phyloP scores from a whole-genome alignment of 2,329 filamentous ascomycete species.

The Dactylellina cionopaga region DNA sequence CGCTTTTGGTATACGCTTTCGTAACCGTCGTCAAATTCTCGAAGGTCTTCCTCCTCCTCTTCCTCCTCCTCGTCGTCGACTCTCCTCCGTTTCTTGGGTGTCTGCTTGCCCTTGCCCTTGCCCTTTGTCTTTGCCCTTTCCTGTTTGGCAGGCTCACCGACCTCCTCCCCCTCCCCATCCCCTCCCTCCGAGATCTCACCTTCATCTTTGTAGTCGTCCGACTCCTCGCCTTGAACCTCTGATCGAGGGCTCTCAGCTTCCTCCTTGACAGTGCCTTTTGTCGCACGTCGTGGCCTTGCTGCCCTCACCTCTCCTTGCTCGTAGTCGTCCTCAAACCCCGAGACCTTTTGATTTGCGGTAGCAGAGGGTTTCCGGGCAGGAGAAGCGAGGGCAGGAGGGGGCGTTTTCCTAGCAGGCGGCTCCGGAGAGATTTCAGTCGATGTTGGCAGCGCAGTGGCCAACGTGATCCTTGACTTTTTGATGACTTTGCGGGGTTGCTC shows the following conservation, averaged over 20 bases:
- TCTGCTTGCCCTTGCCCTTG: slow-evolving; percentile 56
- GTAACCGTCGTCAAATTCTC: slow-evolving; percentile 85
- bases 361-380: slow-evolving; percentile 18
- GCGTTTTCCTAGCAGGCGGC: background rate
- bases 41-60: slow-evolving; percentile 68
- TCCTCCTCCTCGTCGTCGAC: slow-evolving; percentile 64
- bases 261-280: slow-evolving; percentile 57
- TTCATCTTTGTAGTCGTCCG: slow-evolving; percentile 59
- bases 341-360: slow-evolving; percentile 70
- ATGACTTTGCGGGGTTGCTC: slow-evolving; percentile 63
- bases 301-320: slow-evolving; percentile 58
- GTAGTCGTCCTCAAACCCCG: slow-evolving; percentile 60
- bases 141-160: slow-evolving; percentile 30
- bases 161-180: slow-evolving; percentile 56
- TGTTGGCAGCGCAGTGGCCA: slow-evolving; percentile 60
- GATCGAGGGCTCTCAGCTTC: slow-evolving; percentile 57
- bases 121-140: background rate
- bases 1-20: slow-evolving; percentile 81
- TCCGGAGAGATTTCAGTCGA: background rate
- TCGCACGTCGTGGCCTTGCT: slow-evolving; percentile 64
- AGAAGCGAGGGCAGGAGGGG: background rate
- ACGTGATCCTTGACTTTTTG: slow-evolving; percentile 65
- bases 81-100: slow-evolving; percentile 59
- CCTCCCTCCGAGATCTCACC: slow-evolving; percentile 56
- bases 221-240: slow-evolving; percentile 59